phyloP scores from a whole-genome alignment of 352 stramenopile species.

The Phytopythium vexans region DNA sequence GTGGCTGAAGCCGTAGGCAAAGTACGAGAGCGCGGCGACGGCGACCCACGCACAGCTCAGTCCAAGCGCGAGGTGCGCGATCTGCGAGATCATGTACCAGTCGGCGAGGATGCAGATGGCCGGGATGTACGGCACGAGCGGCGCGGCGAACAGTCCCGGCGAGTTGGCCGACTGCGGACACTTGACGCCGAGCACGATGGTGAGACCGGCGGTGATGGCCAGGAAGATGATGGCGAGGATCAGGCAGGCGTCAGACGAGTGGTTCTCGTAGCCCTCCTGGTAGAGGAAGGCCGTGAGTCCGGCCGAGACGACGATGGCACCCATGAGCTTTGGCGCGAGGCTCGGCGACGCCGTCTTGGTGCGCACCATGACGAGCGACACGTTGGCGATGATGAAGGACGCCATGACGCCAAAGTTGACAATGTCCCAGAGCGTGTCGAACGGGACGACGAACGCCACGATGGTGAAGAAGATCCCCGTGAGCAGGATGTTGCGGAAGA shows the following conservation, averaged over 20 bases:
- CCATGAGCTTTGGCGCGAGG: slow-evolving; percentile 29
- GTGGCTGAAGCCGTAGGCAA: slow-evolving; percentile 42
- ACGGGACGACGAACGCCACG: slow-evolving; percentile 73
- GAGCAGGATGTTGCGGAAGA: slow-evolving; percentile 79
- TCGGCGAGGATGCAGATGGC: slow-evolving; percentile 41
- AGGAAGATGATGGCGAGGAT: slow-evolving; percentile 45
- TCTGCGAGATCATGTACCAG: slow-evolving; percentile 48
- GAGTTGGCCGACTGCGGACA: slow-evolving; percentile 32
- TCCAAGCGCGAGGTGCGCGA: slow-evolving; percentile 35
- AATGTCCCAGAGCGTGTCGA: slow-evolving; percentile 80
- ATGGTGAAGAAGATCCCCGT: slow-evolving; percentile 64
- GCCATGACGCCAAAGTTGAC: slow-evolving; percentile 85
- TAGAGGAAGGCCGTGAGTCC: slow-evolving; percentile 50
- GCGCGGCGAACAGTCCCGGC: slow-evolving; percentile 28
- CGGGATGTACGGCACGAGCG: slow-evolving; percentile 41
- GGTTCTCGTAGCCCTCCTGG: slow-evolving; percentile 50
- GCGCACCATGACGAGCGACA: slow-evolving; percentile 59
- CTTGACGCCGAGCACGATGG: slow-evolving; percentile 32
- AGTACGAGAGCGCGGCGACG: slow-evolving; percentile 39
- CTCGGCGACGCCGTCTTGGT: slow-evolving; percentile 47
- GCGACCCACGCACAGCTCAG: slow-evolving; percentile 33
- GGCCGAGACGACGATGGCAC: slow-evolving; percentile 27
- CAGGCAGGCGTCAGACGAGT: slow-evolving; percentile 26
- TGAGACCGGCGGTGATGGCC: slow-evolving; percentile 26
- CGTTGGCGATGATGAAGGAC: slow-evolving; percentile 84